Evolutionary conservation across 2,329 filamentous ascomycete species (phyloP).

Genomic region (Penicillium paneum): DNA sequence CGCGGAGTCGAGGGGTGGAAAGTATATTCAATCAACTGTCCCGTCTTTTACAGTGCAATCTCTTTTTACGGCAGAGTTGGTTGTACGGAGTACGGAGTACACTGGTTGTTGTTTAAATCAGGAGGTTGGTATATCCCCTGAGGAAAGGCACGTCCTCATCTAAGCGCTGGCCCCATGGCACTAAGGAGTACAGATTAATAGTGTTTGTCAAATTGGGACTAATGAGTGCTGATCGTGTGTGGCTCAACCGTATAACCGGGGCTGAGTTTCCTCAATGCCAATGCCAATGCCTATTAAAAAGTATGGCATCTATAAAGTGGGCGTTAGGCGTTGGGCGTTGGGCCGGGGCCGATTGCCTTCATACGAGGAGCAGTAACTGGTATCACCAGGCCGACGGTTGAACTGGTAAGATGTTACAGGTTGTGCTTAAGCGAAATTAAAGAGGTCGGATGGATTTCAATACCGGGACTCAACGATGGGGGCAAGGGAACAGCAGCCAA

Average conservation of each 20-base stretch:
- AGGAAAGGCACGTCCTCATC: slow-evolving; percentile 15
- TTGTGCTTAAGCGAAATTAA: slow-evolving; percentile 33
- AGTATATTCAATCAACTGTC: not conserved
- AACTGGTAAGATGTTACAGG: slow-evolving; percentile 1
- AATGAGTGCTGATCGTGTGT: not conserved
- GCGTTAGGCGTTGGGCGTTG: not conserved
- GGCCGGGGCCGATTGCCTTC: not conserved
- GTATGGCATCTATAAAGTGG: not conserved
- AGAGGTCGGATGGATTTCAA: slow-evolving; percentile 21
- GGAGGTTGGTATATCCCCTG: slow-evolving; percentile 15
- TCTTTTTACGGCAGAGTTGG: not conserved
- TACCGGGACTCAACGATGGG: slow-evolving; percentile 14
- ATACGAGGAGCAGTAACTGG: not conserved
- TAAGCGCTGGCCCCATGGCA: slow-evolving; percentile 9
- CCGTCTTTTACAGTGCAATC: not conserved
- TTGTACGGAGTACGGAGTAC: not conserved
- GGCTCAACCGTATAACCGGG: not conserved
- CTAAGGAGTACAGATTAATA: not conserved
- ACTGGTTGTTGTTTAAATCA: not conserved
- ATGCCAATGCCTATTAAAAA: not conserved
- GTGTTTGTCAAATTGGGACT: not conserved
- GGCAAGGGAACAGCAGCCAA: slow-evolving; percentile 12
- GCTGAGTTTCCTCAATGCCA: not conserved
- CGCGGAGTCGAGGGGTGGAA: not conserved
- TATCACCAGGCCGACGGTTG: slow-evolving; percentile 13